Evolutionary conservation across 441 rosid genomes (phyloP).

Genomic region (Melastoma candidum): DNA sequence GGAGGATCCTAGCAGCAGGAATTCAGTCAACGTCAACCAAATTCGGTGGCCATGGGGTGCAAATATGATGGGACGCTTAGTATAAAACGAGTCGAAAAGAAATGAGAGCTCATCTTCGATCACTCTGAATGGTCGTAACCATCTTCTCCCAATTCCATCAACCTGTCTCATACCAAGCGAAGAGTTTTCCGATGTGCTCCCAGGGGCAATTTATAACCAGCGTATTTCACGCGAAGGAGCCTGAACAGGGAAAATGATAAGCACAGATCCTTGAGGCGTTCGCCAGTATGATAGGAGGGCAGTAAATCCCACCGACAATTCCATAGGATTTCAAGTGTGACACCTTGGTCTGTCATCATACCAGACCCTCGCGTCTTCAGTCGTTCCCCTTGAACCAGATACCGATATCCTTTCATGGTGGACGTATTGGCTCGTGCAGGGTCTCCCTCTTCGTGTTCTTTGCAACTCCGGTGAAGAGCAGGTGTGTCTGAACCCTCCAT

Average conservation of each 20-base stretch:
- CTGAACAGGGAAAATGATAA: neutral
- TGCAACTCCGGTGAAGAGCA: neutral
- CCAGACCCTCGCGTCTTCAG: neutral
- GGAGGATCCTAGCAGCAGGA: too few species aligned
- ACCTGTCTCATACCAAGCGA: neutral
- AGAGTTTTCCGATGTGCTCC: constrained; percentile 1
- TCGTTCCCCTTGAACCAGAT: neutral
- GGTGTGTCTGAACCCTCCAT: neutral
- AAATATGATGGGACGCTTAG: constrained; percentile 2
- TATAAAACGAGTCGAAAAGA: constrained; percentile 2
- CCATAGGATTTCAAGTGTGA: neutral
- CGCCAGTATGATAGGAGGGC: neutral
- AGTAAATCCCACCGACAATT: neutral
- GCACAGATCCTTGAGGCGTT: constrained; percentile 1
- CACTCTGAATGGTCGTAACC: too few species aligned
- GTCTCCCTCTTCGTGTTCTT: neutral
- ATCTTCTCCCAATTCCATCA: neutral
- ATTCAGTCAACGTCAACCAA: too few species aligned
- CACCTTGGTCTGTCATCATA: neutral
- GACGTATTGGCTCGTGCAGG: neutral
- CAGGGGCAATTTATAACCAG: constrained; percentile 2
- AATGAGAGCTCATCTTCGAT: constrained; percentile 1
- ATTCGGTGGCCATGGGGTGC: too few species aligned
- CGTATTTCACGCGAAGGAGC: constrained; percentile 1
- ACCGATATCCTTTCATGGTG: constrained; percentile 1